Evolutionary conservation across 352 stramenopile species (phyloP).

Genomic region (Globisporangium solare): DNA sequence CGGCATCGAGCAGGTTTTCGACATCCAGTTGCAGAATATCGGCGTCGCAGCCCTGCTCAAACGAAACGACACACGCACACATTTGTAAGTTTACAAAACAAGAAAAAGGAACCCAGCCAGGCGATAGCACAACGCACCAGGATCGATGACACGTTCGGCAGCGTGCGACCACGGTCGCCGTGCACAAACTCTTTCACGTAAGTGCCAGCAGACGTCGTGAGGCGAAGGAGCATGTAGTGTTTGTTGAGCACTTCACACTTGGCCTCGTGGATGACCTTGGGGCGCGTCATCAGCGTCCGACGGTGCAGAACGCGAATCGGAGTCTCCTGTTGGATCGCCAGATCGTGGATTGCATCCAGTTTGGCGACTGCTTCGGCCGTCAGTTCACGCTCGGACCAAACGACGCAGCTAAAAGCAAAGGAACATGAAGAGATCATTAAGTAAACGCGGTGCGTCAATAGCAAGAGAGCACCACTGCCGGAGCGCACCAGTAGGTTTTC

Average conservation of each 20-base stretch:
- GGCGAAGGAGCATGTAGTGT: constrained; percentile 95
- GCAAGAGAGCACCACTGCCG: neutral
- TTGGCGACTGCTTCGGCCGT: constrained; percentile 56
- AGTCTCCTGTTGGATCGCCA: constrained; percentile 94
- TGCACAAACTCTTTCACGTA: constrained; percentile 99
- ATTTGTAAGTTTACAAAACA: too few species aligned
- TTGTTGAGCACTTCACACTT: constrained; percentile 90
- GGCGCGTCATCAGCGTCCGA: constrained; percentile 90
- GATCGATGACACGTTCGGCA: constrained; percentile 91
- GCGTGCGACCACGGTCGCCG: constrained; percentile 96
- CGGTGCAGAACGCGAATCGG: constrained; percentile 98
- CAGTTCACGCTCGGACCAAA: constrained; percentile 64
- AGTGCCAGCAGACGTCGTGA: constrained; percentile 94
- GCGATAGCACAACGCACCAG: constrained; percentile 20
- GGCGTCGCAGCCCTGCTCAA: constrained; percentile 55
- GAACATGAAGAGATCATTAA: neutral
- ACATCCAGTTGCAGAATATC: constrained; percentile 99
- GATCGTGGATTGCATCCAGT: constrained; percentile 73
- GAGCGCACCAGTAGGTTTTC: constrained; percentile 82
- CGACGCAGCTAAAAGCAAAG: constrained; percentile 75
- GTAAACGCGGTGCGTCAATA: neutral
- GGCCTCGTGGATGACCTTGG: constrained; percentile 87
- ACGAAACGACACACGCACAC: too few species aligned
- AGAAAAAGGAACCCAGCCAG: too few species aligned
- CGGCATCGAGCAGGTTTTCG: constrained; percentile 78